phyloP scores from a whole-genome alignment of 2,329 filamentous ascomycete genomes.

The Aspergillus alliaceus region DNA sequence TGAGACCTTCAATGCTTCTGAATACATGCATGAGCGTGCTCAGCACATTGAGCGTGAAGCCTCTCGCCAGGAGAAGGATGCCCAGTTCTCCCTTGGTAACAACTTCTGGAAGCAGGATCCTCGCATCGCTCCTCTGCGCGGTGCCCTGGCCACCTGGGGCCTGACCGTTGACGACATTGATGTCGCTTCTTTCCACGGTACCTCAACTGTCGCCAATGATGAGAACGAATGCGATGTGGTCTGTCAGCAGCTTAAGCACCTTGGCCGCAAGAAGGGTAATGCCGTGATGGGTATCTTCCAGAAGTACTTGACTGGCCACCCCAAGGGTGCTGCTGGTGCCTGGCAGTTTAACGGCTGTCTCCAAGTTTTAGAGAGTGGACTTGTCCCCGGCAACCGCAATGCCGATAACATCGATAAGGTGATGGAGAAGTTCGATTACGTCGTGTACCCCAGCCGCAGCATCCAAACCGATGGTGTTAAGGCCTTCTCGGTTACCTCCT shows the following conservation, averaged over 20 bases:
- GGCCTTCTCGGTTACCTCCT: conserved; percentile 97
- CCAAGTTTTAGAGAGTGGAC: conserved; percentile 88
- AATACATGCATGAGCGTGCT: conserved; percentile 82
- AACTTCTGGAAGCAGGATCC: conserved; percentile 98
- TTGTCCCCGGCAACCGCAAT: conserved; percentile 96
- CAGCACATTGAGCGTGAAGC: conserved; percentile 86
- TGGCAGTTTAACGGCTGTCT: conserved; percentile 99
- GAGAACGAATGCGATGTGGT: conserved; percentile 99
- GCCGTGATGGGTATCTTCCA: conserved; percentile 97
- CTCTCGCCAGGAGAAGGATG: conserved; percentile 86
- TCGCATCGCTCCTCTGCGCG: conserved; percentile 90
- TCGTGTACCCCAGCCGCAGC: conserved; percentile 91
- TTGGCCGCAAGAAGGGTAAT: conserved; percentile 95
- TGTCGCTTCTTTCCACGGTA: conserved; percentile 98
- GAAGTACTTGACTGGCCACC: conserved; percentile 97
- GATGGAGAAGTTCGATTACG: conserved; percentile 97
- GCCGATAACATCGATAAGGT: conserved; percentile 95
- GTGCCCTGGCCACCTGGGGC: conserved; percentile 95
- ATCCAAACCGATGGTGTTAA: conserved; percentile 98
- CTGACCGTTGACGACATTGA: conserved; percentile 93
- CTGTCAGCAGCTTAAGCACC: conserved; percentile 91
- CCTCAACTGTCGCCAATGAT: conserved; percentile 97
- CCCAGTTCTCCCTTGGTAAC: conserved; percentile 92
- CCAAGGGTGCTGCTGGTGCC: conserved; percentile 97
- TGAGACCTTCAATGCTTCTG: conserved; percentile 72